Conservation (phyloP, 176 grass and related monocot genomes). For the Leersia perrieri region DNA sequence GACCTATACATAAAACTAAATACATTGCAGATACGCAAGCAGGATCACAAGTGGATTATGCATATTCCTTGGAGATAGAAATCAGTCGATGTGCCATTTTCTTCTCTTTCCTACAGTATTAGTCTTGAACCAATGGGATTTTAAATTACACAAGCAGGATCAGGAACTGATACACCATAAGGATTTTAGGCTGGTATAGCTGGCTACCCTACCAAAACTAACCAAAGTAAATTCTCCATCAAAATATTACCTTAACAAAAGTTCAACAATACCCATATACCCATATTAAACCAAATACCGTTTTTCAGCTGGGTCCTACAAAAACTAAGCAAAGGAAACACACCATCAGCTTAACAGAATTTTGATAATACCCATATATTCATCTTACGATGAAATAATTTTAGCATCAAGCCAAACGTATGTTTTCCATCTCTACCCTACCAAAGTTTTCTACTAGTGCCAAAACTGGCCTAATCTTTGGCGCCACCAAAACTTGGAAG, state of each 20-base stretch:
- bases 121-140: background rate
- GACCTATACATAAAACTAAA: background rate
- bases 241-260: background rate
- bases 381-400: background rate
- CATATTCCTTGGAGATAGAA: background rate
- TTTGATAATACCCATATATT: background rate
- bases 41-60: background rate
- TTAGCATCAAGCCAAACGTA: no score
- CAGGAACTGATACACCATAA: background rate
- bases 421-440: no score
- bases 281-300: no score
- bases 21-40: background rate
- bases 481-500: no score
- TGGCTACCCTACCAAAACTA: background rate
- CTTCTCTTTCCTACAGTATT: background rate
- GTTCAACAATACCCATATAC: background rate
- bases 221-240: background rate
- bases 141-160: background rate
- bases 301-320: background rate
- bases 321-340: background rate
- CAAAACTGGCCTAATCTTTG: background rate
- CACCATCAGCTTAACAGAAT: background rate
- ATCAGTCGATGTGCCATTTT: background rate
- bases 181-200: background rate
- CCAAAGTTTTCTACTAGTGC: background rate